Conservation (phyloP, 176 grass and related monocot genomes). For the Tuctoria greenei region DNA sequence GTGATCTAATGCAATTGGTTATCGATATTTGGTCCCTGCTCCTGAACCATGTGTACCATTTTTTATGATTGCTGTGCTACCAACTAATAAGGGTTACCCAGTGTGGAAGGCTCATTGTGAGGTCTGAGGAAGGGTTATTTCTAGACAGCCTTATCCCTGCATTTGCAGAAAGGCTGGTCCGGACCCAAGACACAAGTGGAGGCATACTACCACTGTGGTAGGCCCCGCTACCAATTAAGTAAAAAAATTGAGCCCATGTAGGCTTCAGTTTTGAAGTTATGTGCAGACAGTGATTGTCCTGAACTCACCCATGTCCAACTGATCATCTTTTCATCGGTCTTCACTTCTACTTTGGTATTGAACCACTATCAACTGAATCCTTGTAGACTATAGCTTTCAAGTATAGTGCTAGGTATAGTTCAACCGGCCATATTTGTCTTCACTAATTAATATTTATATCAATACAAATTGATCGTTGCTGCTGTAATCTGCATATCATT, state of each 20-base stretch:
- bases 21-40: not conserved
- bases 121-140: too few relatives aligned
- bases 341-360: not conserved
- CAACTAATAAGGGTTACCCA: too few relatives aligned
- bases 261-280: not conserved
- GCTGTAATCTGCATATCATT: not conserved
- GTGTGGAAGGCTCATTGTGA: too few relatives aligned
- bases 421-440: not conserved
- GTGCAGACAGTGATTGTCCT: not conserved
- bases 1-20: slow-evolving; percentile 2
- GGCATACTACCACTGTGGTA: too few relatives aligned
- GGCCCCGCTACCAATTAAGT: too few relatives aligned
- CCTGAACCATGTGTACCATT: not conserved
- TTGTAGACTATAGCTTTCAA: not conserved
- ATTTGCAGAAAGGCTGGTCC: too few relatives aligned
- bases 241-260: not conserved
- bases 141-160: too few relatives aligned
- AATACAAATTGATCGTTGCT: not conserved
- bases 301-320: not conserved
- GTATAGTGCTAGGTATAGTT: not conserved
- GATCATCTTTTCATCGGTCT: not conserved
- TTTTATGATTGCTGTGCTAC: not conserved
- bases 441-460: not conserved
- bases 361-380: not conserved
- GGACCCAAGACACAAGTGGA: too few relatives aligned